Evolutionary conservation across 352 stramenopile genomes (phyloP).

Genomic region (Phytophthora macrochlamydospora): DNA sequence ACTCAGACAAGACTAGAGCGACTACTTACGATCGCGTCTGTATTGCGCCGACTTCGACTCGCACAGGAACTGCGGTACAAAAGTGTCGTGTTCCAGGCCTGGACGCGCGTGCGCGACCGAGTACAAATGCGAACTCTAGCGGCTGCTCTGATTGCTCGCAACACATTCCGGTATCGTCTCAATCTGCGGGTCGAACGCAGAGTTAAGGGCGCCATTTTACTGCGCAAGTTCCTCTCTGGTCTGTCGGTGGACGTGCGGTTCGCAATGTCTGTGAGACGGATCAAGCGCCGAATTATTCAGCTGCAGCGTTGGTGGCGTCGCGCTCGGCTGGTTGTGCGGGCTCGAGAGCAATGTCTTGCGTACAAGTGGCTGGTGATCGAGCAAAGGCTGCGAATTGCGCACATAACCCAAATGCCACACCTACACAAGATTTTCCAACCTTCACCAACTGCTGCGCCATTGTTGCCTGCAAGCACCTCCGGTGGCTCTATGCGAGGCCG

Average conservation of each 20-base stretch:
- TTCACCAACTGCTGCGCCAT: conserved; percentile 12
- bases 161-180: conserved; percentile 45
- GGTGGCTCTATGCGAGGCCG: conserved; percentile 13
- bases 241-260: conserved; percentile 69
- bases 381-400: conserved; percentile 44
- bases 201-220: conserved; percentile 29
- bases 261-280: conserved; percentile 61
- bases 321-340: conserved; percentile 57
- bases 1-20: conserved; percentile 45
- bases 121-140: conserved; percentile 29
- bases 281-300: conserved; percentile 53
- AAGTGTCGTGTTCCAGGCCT: conserved; percentile 42
- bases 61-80: conserved; percentile 36
- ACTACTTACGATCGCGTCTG: conserved; percentile 27
- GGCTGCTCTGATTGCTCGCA: conserved; percentile 39
- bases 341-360: conserved; percentile 53
- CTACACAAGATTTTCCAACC: conserved; percentile 60
- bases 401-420: conserved; percentile 62
- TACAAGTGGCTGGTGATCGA: conserved; percentile 63
- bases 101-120: conserved; percentile 41
- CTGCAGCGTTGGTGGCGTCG: conserved; percentile 73
- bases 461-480: neutral
- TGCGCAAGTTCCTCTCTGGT: conserved; percentile 51
- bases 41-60: conserved; percentile 28
- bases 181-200: conserved; percentile 48